Base-by-base conservation (phyloP, 1,284 basidiomycete genomes). In the Hortiboletus rubellus region DNA sequence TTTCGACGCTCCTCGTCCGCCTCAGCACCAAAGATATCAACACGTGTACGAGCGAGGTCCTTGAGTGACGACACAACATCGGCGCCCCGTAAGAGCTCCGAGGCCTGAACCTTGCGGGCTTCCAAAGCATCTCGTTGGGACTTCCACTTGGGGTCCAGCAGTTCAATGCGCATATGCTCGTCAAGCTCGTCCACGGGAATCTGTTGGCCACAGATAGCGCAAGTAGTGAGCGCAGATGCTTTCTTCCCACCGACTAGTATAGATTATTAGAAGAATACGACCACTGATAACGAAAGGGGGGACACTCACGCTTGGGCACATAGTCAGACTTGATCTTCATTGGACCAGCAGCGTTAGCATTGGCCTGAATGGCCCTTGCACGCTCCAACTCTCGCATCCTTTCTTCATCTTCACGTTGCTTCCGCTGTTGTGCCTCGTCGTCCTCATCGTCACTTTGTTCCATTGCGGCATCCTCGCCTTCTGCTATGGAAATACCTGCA, bases 301-400 rank as follows among this genome's bases (percentile, higher is more conserved):
- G 38, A 43, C 43, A 73, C 93, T 76, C 72, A 94, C 94, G 77
- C 74, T 94, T 96, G 10, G 96, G 91, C 41, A 97, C 90, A 74
- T 99, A 98, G 73, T 98, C 96, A 57, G 94, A 96, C 73, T 91
- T 87, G 76, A 99, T 97, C 79, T 96, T 97, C 87, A 97, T 94
- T 17, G 92, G 92, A 36, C 87, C 91, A 55, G 85, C 82, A 54
- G 87, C 82, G 67, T 89, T 87, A 59, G 90, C 81, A 11, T 82
- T 88, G 34, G 90, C 86, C 72, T 94, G 91, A 44, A 94, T 80
- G 46, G 86, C 89, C 63, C 83, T 82, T 22, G 92, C 91, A 51
- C 87, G 81, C 57, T 91, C 89, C 57, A 92, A 80, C 68, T 94
- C 93, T 57, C 82, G 80, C 54, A 80, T 80, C 49, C 88, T 82